phyloP scores from a whole-genome alignment of 202 grass and related monocot genomes.

The Cymbopogon flexuosus region DNA sequence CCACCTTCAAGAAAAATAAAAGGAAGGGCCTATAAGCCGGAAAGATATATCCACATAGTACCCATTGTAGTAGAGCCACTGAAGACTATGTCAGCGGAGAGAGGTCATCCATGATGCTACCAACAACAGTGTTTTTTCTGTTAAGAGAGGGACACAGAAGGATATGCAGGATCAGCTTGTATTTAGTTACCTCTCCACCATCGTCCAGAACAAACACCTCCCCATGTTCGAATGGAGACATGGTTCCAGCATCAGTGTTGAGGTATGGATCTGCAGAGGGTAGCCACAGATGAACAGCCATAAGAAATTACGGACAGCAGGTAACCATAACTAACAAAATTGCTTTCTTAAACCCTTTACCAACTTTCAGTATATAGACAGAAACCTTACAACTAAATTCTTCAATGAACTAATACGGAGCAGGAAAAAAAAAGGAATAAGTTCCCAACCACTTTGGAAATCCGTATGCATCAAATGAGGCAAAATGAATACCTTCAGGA shows the following conservation, averaged over 20 bases:
- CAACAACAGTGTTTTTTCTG: conserved; percentile 7
- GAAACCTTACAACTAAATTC: conserved; percentile 9
- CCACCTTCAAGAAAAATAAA: conserved; percentile 56
- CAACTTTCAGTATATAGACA: conserved; percentile 28
- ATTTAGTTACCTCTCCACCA: conserved; percentile 69
- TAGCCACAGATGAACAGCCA: conserved; percentile 2
- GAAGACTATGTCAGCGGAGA: not conserved
- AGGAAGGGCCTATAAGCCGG: conserved; percentile 25
- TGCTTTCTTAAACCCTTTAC: conserved; percentile 25
- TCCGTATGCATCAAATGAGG: not conserved
- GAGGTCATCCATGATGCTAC: not conserved
- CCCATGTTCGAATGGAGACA: conserved; percentile 92
- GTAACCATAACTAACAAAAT: conserved; percentile 28
- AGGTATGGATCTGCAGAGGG: conserved; percentile 84
- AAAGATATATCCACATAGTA: conserved; percentile 14
- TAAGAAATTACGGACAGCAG: conserved; percentile 18
- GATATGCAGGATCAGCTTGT: conserved; percentile 21
- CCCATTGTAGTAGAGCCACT: not conserved
- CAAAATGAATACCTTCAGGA: conserved; percentile 14
- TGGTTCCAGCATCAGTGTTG: conserved; percentile 96
- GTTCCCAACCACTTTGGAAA: not conserved
- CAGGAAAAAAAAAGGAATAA: not conserved
- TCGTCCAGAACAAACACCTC: conserved; percentile 84
- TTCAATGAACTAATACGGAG: not conserved
- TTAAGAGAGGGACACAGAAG: conserved; percentile 8